Evolutionary conservation across 345 rosid species (phyloP).

Genomic region (Populus simonii): DNA sequence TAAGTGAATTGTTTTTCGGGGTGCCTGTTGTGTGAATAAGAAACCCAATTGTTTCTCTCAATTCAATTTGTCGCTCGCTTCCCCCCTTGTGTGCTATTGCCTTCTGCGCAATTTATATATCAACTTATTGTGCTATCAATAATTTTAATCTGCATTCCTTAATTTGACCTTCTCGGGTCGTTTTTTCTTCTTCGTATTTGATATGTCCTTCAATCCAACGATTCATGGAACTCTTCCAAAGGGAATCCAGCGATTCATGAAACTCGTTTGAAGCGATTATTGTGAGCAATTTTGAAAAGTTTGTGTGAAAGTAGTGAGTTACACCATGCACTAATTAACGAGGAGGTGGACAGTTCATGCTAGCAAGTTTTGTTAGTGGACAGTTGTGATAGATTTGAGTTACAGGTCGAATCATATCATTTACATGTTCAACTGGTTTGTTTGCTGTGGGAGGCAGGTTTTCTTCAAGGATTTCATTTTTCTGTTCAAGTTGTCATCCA

Average conservation of each 20-base stretch:
- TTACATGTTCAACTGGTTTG: not conserved
- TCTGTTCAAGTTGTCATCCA: not conserved
- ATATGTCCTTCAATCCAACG: not conserved
- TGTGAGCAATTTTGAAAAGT: not conserved
- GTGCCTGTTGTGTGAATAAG: slow-evolving; percentile 49
- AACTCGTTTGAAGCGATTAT: no score
- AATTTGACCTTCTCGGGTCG: not conserved
- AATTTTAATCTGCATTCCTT: not conserved
- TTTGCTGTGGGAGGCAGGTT: not conserved
- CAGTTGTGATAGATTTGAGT: not conserved
- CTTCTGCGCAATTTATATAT: not conserved
- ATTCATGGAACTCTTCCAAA: not conserved
- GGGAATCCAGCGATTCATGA: no score
- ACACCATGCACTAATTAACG: not conserved
- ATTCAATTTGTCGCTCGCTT: not conserved
- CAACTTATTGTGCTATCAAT: not conserved
- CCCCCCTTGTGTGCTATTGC: not conserved
- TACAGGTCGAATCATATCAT: not conserved
- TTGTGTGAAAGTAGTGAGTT: not conserved
- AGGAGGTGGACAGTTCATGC: not conserved
- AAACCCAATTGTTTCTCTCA: slow-evolving; percentile 28
- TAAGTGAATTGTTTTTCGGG: slow-evolving; percentile 38
- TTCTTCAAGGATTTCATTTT: not conserved
- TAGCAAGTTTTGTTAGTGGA: not conserved
- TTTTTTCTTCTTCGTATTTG: not conserved